These are phyloP conservation scores for Ustilago xerochloae DNA, from an alignment of 1,284 basidiomycete genomes.

Conservation along the genomic window DNA sequence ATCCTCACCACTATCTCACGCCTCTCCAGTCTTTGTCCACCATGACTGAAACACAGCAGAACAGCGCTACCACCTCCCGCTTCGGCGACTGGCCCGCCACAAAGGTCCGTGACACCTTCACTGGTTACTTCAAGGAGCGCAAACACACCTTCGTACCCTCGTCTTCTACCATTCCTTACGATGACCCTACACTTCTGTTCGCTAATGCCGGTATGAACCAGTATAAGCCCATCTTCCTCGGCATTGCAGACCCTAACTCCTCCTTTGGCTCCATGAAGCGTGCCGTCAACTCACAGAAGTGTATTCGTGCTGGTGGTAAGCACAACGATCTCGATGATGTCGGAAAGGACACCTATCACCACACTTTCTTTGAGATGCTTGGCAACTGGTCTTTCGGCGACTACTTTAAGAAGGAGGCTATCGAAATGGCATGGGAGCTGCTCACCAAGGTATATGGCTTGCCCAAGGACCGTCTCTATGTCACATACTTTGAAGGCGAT, in stretches of 20 bases:
- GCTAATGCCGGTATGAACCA: slow-evolving; percentile 80
- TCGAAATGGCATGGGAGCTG: slow-evolving; percentile 91
- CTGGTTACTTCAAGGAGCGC: slow-evolving; percentile 80
- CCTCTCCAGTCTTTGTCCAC: slow-evolving; percentile 2
- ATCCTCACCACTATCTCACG: background rate
- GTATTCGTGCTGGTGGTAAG: slow-evolving; percentile 97
- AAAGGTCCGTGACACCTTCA: slow-evolving; percentile 79
- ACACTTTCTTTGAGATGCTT: slow-evolving; percentile 99
- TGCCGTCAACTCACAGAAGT: slow-evolving; percentile 96
- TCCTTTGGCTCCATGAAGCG: slow-evolving; percentile 88
- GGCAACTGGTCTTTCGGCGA: slow-evolving; percentile 99
- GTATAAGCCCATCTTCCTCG: slow-evolving; percentile 95
- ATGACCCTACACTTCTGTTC: slow-evolving; percentile 88
- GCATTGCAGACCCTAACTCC: slow-evolving; percentile 91
- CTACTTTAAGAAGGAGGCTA: slow-evolving; percentile 99
- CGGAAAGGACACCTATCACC: slow-evolving; percentile 91
- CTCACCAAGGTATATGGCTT: slow-evolving; percentile 88
- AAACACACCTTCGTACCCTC: slow-evolving; percentile 93
- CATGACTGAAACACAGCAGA: slow-evolving; percentile 31
- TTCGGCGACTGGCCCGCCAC: slow-evolving; percentile 76
- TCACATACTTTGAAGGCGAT: slow-evolving; percentile 98
- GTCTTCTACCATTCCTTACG: slow-evolving; percentile 92
- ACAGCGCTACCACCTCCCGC: slow-evolving; percentile 60
- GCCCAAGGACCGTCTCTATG: slow-evolving; percentile 90
- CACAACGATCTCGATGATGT: slow-evolving; percentile 99